phyloP scores from a whole-genome alignment of 208 protist genomes.

The Crithidia fasciculata region DNA sequence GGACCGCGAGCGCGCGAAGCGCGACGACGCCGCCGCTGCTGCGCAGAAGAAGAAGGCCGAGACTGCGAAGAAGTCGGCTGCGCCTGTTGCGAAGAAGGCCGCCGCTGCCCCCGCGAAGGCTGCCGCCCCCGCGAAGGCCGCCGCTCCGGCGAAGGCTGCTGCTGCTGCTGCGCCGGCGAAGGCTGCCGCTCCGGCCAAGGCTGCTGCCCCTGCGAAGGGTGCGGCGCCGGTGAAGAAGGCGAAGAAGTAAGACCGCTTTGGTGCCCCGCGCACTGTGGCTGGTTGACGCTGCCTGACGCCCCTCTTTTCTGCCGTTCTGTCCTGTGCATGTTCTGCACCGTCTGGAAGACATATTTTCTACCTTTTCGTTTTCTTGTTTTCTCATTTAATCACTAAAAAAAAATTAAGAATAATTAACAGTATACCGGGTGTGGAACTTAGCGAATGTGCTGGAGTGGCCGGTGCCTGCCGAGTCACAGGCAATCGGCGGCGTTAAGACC shows the following conservation, averaged over 20 bases:
- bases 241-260: constrained; percentile 24
- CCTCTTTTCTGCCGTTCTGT: constrained; percentile 10
- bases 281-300: neutral
- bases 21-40: constrained; percentile 57
- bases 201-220: constrained; percentile 55
- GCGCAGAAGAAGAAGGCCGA: constrained; percentile 50
- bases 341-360: constrained; percentile 16
- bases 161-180: constrained; percentile 30
- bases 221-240: constrained; percentile 59
- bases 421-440: neutral
- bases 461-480: too few relatives aligned
- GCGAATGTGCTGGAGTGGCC: too few relatives aligned
- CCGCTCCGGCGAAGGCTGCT: constrained; percentile 41
- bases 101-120: too few relatives aligned
- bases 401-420: constrained; percentile 1
- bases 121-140: constrained; percentile 58
- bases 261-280: neutral
- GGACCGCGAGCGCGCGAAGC: constrained; percentile 74
- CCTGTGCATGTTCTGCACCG: neutral
- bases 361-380: constrained; percentile 6
- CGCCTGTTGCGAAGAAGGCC: constrained; percentile 41
- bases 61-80: constrained; percentile 52
- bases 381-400: constrained; percentile 9
- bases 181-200: constrained; percentile 47
- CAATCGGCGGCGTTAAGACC: too few relatives aligned